A percentile compares a stretch with the other conserved stretches of the same genome.
Conservation (phyloP, 192 early-diverging fungal genomes). For the Coemansia sp. region DNA sequence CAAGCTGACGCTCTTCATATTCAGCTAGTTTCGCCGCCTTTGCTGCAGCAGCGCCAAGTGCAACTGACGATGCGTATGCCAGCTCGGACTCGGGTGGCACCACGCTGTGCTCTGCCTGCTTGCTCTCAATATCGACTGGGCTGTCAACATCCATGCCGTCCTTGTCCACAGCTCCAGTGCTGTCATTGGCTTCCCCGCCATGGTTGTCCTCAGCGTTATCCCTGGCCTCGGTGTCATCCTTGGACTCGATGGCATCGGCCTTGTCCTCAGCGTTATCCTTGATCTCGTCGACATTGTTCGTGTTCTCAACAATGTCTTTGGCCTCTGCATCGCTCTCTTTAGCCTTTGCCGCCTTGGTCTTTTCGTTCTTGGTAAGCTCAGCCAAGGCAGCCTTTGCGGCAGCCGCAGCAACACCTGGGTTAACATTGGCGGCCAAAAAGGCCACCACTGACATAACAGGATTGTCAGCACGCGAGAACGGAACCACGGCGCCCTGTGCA, state of each 20-base stretch:
- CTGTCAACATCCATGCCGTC: conserved; percentile 22
- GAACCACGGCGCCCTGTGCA: conserved; percentile 63
- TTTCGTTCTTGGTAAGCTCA: conserved; percentile 55
- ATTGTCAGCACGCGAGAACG: conserved; percentile 81
- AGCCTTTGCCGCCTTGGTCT: background rate
- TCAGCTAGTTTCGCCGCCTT: conserved; percentile 81
- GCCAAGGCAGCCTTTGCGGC: conserved; percentile 83
- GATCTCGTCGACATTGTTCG: background rate
- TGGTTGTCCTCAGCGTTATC: background rate
- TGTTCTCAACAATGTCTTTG: conserved; percentile 1
- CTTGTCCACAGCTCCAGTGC: conserved; percentile 14
- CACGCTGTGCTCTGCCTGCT: conserved; percentile 1
- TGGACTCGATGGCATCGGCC: background rate
- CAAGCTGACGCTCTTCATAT: conserved; percentile 85
- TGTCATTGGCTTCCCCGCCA: background rate
- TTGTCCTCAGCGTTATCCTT: background rate
- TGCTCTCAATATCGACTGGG: conserved; percentile 12
- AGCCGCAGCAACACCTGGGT: conserved; percentile 81
- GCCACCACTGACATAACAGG: conserved; percentile 90
- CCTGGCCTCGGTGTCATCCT: background rate
- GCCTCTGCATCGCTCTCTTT: background rate
- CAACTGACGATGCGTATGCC: conserved; percentile 79
- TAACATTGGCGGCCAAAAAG: conserved; percentile 82
- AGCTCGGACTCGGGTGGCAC: conserved; percentile 54
- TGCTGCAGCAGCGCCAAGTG: conserved; percentile 88